Percentiles rank a stretch among this genome's conserved stretches.
Evolutionary conservation across 306 rosid genomes (phyloP).

Genomic region (Arachis stenosperma): DNA sequence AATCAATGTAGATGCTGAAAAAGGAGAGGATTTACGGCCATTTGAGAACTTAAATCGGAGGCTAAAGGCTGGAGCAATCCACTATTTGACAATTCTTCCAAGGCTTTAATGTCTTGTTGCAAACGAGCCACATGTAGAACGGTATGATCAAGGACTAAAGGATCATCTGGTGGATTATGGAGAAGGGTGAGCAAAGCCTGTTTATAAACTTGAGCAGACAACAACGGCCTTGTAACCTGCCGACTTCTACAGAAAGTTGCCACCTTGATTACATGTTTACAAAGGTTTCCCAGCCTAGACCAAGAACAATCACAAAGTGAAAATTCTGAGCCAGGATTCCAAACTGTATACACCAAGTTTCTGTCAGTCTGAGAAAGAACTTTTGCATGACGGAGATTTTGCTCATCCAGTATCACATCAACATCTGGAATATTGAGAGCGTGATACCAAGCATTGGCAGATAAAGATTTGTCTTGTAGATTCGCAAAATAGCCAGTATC

Average conservation of each 20-base stretch:
- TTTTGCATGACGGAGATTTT: slow-evolving; percentile 67
- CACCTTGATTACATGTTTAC: slow-evolving; percentile 78
- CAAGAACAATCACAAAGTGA: slow-evolving; percentile 78
- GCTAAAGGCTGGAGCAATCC: slow-evolving; percentile 69
- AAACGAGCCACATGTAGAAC: slow-evolving; percentile 56
- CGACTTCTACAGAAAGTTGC: slow-evolving; percentile 62
- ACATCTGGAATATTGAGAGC: slow-evolving; percentile 70
- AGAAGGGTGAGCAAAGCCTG: slow-evolving; percentile 65
- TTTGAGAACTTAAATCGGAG: slow-evolving; percentile 58
- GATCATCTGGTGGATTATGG: slow-evolving; percentile 70
- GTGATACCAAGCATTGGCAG: slow-evolving; percentile 65
- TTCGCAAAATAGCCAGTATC: slow-evolving; percentile 68
- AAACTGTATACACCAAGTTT: slow-evolving; percentile 60
- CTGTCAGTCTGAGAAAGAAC: slow-evolving; percentile 69
- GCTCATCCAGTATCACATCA: slow-evolving; percentile 69
- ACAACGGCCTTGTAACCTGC: slow-evolving; percentile 65
- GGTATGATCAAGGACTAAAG: slow-evolving; percentile 70
- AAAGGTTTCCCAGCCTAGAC: slow-evolving; percentile 75
- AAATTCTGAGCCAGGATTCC: slow-evolving; percentile 87
- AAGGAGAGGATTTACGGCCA: slow-evolving; percentile 47
- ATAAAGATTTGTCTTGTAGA: slow-evolving; percentile 54
- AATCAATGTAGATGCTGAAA: slow-evolving; percentile 52
- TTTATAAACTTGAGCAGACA: slow-evolving; percentile 68
- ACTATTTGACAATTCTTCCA: slow-evolving; percentile 61
- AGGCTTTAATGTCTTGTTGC: slow-evolving; percentile 69